Conservation (phyloP, 305 asterid genomes). For the Rubia peregrina region DNA sequence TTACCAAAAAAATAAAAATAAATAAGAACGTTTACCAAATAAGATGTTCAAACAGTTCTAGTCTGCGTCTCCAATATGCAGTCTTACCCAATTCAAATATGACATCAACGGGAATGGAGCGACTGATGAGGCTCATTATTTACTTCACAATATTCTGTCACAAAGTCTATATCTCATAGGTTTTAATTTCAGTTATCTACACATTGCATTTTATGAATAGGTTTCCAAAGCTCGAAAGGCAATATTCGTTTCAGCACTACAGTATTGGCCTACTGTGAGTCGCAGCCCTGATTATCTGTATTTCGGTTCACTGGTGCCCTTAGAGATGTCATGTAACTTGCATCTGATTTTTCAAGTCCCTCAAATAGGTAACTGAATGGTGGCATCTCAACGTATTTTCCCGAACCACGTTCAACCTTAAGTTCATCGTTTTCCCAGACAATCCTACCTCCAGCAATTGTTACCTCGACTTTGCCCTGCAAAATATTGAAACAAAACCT, state of each 20-base stretch:
- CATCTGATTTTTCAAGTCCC: conserved; percentile 59
- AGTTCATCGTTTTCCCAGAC: conserved; percentile 88
- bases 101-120: too few species aligned
- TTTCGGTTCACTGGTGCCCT: conserved; percentile 69
- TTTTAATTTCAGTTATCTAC: neutral
- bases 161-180: too few species aligned
- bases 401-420: conserved; percentile 59
- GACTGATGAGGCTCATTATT: too few species aligned
- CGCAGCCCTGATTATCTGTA: conserved; percentile 25
- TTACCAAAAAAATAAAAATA: too few species aligned
- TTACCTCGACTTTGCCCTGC: conserved; percentile 88
- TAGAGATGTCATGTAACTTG: conserved; percentile 50
- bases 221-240: neutral
- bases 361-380: conserved; percentile 79
- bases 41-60: too few species aligned
- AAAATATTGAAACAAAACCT: conserved; percentile 8
- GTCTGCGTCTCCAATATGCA: too few species aligned
- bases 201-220: neutral
- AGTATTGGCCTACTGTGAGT: neutral
- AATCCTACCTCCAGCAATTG: conserved; percentile 81
- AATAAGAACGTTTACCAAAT: too few species aligned
- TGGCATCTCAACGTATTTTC: conserved; percentile 69
- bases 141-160: too few species aligned
- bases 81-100: too few species aligned
- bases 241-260: neutral